Percentiles rank a stretch among this genome's conserved stretches.
Evolutionary conservation across 169 alveolate genomes (phyloP).

Genomic region (Cystoisospora suis): DNA sequence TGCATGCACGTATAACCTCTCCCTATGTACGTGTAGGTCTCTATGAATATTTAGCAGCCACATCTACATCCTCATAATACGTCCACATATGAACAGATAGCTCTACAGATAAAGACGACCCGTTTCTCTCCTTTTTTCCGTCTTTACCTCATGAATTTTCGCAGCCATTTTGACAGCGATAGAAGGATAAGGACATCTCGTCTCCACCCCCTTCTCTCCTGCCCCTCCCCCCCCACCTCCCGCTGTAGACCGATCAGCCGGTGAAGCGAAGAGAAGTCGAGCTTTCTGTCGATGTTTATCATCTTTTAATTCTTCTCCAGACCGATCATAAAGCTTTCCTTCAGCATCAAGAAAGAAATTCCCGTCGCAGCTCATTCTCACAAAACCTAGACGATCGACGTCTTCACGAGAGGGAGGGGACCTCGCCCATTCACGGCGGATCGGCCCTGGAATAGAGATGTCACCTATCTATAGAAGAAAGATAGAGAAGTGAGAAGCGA

Average conservation of each 20-base stretch:
- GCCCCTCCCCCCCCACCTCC: background rate
- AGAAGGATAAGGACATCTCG: slow-evolving; percentile 75
- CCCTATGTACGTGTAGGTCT: background rate
- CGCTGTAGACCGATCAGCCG: background rate
- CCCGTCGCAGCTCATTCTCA: background rate
- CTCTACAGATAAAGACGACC: background rate
- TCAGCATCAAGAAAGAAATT: background rate
- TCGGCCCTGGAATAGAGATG: background rate
- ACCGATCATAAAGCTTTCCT: background rate
- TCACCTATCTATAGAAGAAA: background rate
- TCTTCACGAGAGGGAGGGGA: slow-evolving; percentile 39
- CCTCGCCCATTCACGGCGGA: background rate
- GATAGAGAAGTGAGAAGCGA: background rate
- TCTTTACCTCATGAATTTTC: slow-evolving; percentile 42
- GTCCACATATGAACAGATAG: background rate
- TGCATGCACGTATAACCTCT: background rate
- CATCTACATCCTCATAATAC: background rate
- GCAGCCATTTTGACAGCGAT: slow-evolving; percentile 73
- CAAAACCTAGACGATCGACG: slow-evolving; percentile 38
- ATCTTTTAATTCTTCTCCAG: background rate
- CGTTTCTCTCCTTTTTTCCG: too few species aligned
- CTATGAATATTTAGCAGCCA: too few species aligned
- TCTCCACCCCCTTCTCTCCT: slow-evolving; percentile 52
- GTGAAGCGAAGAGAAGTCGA: background rate
- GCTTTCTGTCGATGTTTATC: background rate